Evolutionary conservation across 495 filamentous ascomycete species (phyloP).

Genomic region (Astrocystis sublimbata): DNA sequence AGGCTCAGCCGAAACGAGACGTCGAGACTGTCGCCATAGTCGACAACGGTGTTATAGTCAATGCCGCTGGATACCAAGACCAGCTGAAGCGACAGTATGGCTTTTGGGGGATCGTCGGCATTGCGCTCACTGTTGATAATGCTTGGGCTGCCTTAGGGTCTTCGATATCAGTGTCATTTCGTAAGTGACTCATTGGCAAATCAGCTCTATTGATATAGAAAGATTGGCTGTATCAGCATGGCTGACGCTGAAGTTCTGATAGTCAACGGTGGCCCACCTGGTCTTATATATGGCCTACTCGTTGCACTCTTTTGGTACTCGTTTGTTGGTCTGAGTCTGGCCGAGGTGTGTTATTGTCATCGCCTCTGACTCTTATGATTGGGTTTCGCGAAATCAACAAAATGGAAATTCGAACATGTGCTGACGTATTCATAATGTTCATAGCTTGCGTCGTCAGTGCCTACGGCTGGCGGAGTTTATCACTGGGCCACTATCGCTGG

Average conservation of each 20-base stretch:
- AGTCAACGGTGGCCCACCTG: slow-evolving; percentile 60
- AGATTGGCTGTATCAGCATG: background rate
- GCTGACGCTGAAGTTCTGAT: background rate
- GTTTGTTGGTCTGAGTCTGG: slow-evolving; percentile 46
- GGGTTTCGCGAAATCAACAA: background rate
- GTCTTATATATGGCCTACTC: slow-evolving; percentile 57
- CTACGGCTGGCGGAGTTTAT: slow-evolving; percentile 80
- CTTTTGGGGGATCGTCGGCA: slow-evolving; percentile 52
- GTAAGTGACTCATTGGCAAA: slow-evolving; percentile 34
- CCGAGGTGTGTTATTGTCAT: slow-evolving; percentile 34
- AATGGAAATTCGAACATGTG: background rate
- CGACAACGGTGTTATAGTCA: slow-evolving; percentile 44
- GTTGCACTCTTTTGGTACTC: slow-evolving; percentile 48
- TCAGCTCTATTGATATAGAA: background rate
- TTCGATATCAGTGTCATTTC: slow-evolving; percentile 53
- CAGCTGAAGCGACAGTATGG: slow-evolving; percentile 58
- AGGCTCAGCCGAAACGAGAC: slow-evolving; percentile 22
- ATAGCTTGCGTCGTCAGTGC: slow-evolving; percentile 76
- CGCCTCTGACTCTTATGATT: background rate
- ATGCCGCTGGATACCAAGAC: slow-evolving; percentile 58
- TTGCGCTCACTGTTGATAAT: slow-evolving; percentile 56
- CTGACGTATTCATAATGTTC: background rate
- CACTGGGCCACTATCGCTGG: slow-evolving; percentile 81
- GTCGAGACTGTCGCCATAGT: slow-evolving; percentile 39
- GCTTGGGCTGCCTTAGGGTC: slow-evolving; percentile 59